Evolutionary conservation across 768 basidiomycete species (phyloP).

Genomic region (Sporobolomyces pararoseus): DNA sequence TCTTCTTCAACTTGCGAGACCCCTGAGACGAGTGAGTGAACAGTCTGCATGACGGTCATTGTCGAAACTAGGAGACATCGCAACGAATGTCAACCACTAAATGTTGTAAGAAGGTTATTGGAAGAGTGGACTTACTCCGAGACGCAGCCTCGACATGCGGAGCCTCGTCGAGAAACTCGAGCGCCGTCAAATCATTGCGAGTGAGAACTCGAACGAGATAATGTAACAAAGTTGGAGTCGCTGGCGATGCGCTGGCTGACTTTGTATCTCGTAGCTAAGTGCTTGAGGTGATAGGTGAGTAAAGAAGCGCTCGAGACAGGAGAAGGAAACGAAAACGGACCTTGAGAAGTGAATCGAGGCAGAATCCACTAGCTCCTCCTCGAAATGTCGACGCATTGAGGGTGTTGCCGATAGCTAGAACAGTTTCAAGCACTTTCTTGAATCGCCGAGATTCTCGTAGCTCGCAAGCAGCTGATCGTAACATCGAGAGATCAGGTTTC

Average conservation of each 20-base stretch:
- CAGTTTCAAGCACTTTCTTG: constrained; percentile 66
- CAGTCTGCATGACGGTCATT: constrained; percentile 60
- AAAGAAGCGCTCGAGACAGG: background rate
- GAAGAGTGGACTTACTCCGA: constrained; percentile 55
- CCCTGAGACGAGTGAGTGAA: constrained; percentile 60
- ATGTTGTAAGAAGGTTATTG: background rate
- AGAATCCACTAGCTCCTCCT: constrained; percentile 79
- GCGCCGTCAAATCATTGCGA: constrained; percentile 62
- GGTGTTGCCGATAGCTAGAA: constrained; percentile 73
- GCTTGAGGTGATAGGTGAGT: background rate
- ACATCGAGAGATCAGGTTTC: constrained; percentile 69
- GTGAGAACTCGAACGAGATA: constrained; percentile 75
- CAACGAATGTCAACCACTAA: background rate
- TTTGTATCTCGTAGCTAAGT: constrained; percentile 69
- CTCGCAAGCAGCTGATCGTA: constrained; percentile 68
- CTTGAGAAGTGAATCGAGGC: constrained; percentile 74
- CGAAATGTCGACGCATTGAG: constrained; percentile 78
- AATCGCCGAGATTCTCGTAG: constrained; percentile 63
- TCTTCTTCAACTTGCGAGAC: constrained; percentile 61
- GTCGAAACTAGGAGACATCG: constrained; percentile 61
- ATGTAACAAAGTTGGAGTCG: constrained; percentile 85
- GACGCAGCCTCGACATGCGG: constrained; percentile 78
- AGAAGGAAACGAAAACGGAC: constrained; percentile 50
- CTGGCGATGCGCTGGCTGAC: constrained; percentile 55
- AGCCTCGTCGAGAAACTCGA: constrained; percentile 72